phyloP scores from a whole-genome alignment of 306 rosid species.

The Pyrus bretschneideri region DNA sequence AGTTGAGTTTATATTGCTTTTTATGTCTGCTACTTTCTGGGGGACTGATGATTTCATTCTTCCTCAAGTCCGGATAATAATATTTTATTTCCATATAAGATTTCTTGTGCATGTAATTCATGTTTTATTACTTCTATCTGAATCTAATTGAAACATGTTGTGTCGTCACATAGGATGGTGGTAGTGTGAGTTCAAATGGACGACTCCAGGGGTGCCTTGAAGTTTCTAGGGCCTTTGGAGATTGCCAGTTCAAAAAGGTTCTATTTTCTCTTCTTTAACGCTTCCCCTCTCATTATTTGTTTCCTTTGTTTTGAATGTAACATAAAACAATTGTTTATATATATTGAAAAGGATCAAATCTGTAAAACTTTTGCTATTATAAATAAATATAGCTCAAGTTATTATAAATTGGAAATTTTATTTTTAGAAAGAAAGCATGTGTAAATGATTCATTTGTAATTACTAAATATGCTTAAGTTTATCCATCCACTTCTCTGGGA shows the following conservation, averaged over 20 bases:
- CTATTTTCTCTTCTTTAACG: not conserved
- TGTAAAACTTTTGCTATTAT: not conserved
- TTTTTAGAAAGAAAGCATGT: not conserved
- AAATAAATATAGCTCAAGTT: not conserved
- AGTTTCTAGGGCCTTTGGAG: conserved; percentile 86
- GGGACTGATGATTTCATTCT: not conserved
- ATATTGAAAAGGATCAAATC: not conserved
- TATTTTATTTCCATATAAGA: not conserved
- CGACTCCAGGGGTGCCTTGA: conserved; percentile 79
- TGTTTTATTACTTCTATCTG: not conserved
- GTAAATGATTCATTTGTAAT: not conserved
- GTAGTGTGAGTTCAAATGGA: conserved; percentile 76
- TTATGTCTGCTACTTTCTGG: not conserved
- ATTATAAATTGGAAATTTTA: not conserved
- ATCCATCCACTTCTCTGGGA: not conserved
- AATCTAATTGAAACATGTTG: conserved; percentile 5
- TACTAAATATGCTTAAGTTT: not conserved
- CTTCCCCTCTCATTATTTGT: not conserved
- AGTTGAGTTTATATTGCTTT: not conserved
- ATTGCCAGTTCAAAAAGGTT: conserved; percentile 85
- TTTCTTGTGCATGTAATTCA: not conserved
- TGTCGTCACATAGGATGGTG: conserved; percentile 61
- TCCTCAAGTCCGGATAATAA: not conserved
- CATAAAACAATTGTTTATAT: too few species aligned
- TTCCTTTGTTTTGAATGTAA: not conserved